Conservation (phyloP, 2,329 filamentous ascomycete species). For the Claviceps digitariae region DNA sequence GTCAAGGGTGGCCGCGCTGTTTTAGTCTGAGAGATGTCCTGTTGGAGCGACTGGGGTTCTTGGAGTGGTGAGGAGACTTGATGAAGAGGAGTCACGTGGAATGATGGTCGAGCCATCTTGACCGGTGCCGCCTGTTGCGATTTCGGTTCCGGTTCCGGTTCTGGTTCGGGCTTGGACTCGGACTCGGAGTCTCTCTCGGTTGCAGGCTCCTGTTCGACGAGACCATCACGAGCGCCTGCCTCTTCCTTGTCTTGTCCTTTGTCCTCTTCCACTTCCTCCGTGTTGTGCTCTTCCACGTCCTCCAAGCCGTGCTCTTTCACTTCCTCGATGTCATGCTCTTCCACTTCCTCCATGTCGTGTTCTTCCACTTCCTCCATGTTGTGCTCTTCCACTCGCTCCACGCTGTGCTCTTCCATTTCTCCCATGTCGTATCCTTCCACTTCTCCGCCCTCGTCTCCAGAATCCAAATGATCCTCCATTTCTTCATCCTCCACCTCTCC, state of each 20-base stretch:
- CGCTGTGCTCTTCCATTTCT: not conserved
- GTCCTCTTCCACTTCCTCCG: not conserved
- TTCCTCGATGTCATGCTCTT: not conserved
- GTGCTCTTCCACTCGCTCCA: not conserved
- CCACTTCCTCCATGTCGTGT: not conserved
- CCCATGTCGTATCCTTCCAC: not conserved
- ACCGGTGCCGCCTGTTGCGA: constrained; percentile 6
- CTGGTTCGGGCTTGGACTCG: not conserved
- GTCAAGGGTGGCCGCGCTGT: constrained; percentile 33
- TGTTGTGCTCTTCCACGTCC: not conserved
- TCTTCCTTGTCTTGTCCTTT: not conserved
- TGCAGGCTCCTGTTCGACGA: not conserved
- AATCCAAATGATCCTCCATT: not conserved
- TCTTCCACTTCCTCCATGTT: not conserved
- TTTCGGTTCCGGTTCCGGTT: not conserved
- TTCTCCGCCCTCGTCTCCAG: not conserved
- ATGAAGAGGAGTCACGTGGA: constrained; percentile 19
- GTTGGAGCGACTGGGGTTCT: constrained; percentile 18
- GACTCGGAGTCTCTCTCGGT: not conserved
- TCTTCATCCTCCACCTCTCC: constrained; percentile 7
- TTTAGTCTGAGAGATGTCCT: constrained; percentile 16
- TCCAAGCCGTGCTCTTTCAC: not conserved
- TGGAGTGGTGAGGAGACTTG: constrained; percentile 26
- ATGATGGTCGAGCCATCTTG: constrained; percentile 11
- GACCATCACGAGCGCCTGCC: not conserved